phyloP scores from a whole-genome alignment of 1,139 yeast species.

The Candida anutae region DNA sequence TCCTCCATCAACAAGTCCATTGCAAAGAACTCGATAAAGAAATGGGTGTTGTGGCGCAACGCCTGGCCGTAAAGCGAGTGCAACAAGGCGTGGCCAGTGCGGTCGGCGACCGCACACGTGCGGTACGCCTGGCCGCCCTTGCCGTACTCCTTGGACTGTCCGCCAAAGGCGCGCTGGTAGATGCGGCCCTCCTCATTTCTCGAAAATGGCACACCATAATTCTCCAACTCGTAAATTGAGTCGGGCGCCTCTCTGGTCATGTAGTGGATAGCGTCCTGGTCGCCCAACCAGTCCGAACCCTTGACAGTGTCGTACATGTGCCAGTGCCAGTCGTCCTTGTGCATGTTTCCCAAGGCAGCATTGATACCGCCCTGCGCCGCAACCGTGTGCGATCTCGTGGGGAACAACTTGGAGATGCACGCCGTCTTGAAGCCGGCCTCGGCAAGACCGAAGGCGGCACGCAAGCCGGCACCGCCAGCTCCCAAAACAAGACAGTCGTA shows the following conservation, averaged over 20 bases:
- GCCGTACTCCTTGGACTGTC: conserved; percentile 92
- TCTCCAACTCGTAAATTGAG: conserved; percentile 93
- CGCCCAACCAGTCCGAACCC: conserved; percentile 99
- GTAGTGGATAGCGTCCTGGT: conserved; percentile 97
- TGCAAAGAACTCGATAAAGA: conserved; percentile 96
- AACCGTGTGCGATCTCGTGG: conserved; percentile 97
- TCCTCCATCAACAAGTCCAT: conserved; percentile 91
- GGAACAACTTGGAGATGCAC: conserved; percentile 93
- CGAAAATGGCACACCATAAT: conserved; percentile 96
- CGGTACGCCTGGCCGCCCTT: conserved; percentile 99
- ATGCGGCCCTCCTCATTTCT: conserved; percentile 96
- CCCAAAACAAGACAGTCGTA: conserved; percentile 97
- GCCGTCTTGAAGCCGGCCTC: conserved; percentile 97
- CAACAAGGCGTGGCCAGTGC: conserved; percentile 96
- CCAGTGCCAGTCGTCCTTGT: conserved; percentile 98
- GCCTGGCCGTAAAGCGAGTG: conserved; percentile 97
- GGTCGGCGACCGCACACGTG: conserved; percentile 98
- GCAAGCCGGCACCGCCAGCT: conserved; percentile 98
- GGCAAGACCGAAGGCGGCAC: conserved; percentile 97
- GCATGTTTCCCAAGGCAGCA: conserved; percentile 98
- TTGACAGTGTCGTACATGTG: conserved; percentile 99
- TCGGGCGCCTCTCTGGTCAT: conserved; percentile 98
- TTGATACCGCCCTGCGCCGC: conserved; percentile 99
- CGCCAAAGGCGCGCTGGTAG: conserved; percentile 98
- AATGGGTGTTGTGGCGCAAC: conserved; percentile 92